Base-by-base conservation (phyloP, 1,139 yeast genomes). In the Pneumocystis canis region DNA sequence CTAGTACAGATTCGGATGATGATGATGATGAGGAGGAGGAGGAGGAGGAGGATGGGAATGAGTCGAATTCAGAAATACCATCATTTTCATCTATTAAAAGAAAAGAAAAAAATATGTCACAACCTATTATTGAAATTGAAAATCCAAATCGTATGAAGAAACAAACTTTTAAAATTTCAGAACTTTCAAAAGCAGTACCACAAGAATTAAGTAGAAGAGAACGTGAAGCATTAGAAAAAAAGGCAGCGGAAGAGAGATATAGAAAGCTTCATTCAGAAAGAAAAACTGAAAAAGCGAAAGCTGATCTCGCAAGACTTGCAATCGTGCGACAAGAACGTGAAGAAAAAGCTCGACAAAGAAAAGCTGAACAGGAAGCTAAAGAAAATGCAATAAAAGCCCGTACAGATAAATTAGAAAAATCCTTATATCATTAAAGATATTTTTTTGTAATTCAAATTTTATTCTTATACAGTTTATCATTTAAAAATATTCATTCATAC, bases 261-360 rank as follows among this genome's bases (percentile, higher is more conserved):
- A 66, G 68, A 68, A 67, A 67, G 61, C 57, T 67, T 58, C 69
- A 67, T 54, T 67, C 66, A 20, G 68, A 67, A 41, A 68, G 69
- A 31, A 67, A 67, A 65, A 67, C 69, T 16, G 69, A 67, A 35
- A 67, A 67, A 39, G 69, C 69, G 9, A 64, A 63, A 56, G 67
- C 69, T 5, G 69, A 67, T 58, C 63, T 67, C 25, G 69, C 69
- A n/a, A 58, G 69, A 32, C 58, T 67, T 56, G 67, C 67, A 33
- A 58, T 65, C 28, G 64, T 67, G 37, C 57, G 65, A 37, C 62
- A 66, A 62, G 66, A 66, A 61, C 57, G 69, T 6, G 69, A 67
- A 41, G 69, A 63, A 54, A 67, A 67, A 32, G 69, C 69, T 16
- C 58, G 58, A 54, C 65, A 66, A 57, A 60, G 69, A 14, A 64